Evolutionary conservation across 768 basidiomycete genomes (phyloP).

Genomic region (Tricholoma saponaceum): DNA sequence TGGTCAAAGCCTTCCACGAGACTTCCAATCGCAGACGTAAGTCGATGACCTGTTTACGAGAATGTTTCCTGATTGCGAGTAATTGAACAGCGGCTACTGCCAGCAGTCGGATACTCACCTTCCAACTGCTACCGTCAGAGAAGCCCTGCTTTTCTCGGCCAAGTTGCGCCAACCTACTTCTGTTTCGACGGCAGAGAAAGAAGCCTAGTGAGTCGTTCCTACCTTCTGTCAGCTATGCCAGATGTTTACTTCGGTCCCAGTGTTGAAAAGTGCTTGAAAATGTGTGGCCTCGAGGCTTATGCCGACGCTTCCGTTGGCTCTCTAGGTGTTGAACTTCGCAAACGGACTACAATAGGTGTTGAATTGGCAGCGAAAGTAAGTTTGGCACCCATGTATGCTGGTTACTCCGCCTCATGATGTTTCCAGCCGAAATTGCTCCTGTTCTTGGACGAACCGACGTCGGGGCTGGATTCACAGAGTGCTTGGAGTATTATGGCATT

Average conservation of each 20-base stretch:
- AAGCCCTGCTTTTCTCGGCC: slow-evolving; percentile 79
- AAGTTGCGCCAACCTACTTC: slow-evolving; percentile 68
- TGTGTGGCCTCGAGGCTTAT: slow-evolving; percentile 60
- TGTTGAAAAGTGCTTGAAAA: slow-evolving; percentile 45
- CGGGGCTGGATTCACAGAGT: slow-evolving; percentile 82
- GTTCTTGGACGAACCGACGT: slow-evolving; percentile 91
- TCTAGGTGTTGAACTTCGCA: slow-evolving; percentile 43
- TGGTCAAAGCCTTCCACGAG: slow-evolving; percentile 43
- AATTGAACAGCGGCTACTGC: slow-evolving; percentile 60
- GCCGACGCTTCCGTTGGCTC: slow-evolving; percentile 66
- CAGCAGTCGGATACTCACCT: slow-evolving; percentile 86
- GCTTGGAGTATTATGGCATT: slow-evolving; percentile 82
- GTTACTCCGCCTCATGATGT: background rate
- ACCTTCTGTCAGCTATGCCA: background rate
- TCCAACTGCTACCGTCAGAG: slow-evolving; percentile 72
- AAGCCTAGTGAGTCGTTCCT: slow-evolving; percentile 58
- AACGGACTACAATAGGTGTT: slow-evolving; percentile 57
- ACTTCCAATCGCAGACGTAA: slow-evolving; percentile 62
- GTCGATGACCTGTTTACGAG: background rate
- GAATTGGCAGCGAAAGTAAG: slow-evolving; percentile 44
- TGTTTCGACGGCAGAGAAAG: slow-evolving; percentile 66
- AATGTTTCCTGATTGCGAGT: slow-evolving; percentile 21
- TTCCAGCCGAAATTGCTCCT: slow-evolving; percentile 68
- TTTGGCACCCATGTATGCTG: background rate
- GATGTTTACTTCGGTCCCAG: slow-evolving; percentile 18